Evolutionary conservation across 2,329 filamentous ascomycete genomes (phyloP), one percentile per base, ranked within the genome.

Genomic region (Exophiala spinifera): DNA sequence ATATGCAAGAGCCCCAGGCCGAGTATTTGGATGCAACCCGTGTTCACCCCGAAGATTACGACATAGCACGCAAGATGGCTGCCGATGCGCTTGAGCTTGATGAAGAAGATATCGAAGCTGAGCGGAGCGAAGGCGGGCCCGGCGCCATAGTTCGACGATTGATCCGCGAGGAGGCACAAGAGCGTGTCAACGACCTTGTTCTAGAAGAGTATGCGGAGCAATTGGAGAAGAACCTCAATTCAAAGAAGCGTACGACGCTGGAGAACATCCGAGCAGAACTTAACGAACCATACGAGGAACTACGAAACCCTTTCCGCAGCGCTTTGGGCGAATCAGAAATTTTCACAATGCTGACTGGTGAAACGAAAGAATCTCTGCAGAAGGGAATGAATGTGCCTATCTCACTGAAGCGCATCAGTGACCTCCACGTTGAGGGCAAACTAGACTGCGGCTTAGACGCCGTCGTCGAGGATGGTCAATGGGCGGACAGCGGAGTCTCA

Each of bases 1-100:
- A 96, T 61, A 80, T 84, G n/a, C 84, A 86, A 13, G 90, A 89
- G 64, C 81, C 86, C 1, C 81, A 88, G 13, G 89, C 91, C 1
- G 94, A 99, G 68, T 95, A 95, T 55, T 79, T 99, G 21, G 94
- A 99, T 72, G 95, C 94, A 68, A 99, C 94, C 44, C 88, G 94
- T 76, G 91, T 99, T 15, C 94, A 99, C 67, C 94, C 94, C 1
- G 94, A 99, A 75, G 94, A 99, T 69, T 99, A 99, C 71, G 94
- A 99, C 64, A 86, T 99, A 58, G 94, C 91, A 46, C 89, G 92
- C 64, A 99, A 99, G 74, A 97, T 99, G 87, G 94, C 94, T 17
- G 94, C 94, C 3, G 94, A 99, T 76, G 94, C 94, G 14, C 78
- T 99, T 45, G 92, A 96, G 69, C 80, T 99, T 62, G 94, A 99